A percentile compares a stretch with the other conserved stretches of the same genome.
These are phyloP conservation scores for Acanthochlamys bracteata DNA, from an alignment of 106 monocot species.

Conservation along the genomic window DNA sequence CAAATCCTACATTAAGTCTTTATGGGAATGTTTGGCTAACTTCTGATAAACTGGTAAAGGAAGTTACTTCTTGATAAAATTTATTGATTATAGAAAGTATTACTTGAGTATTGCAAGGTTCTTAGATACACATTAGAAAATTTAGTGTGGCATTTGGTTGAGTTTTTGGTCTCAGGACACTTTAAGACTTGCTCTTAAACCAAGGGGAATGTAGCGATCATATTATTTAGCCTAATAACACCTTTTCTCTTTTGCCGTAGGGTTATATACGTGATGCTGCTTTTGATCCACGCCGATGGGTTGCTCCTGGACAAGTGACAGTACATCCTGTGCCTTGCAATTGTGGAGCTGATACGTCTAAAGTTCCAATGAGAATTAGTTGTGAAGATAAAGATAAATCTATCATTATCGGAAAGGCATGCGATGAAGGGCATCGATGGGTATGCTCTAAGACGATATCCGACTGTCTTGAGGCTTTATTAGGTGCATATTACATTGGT, in stretches of 20 bases:
- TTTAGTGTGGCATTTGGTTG: too few species aligned
- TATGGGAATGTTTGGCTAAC: too few species aligned
- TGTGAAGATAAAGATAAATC: slow-evolving; percentile 29
- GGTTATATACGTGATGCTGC: slow-evolving; percentile 83
- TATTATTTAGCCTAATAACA: background rate
- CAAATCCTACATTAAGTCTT: too few species aligned
- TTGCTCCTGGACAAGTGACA: slow-evolving; percentile 71
- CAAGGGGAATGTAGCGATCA: too few species aligned
- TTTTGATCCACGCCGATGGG: slow-evolving; percentile 88
- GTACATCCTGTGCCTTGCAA: slow-evolving; percentile 53
- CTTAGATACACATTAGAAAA: too few species aligned
- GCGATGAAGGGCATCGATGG: slow-evolving; percentile 90
- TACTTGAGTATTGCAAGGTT: too few species aligned
- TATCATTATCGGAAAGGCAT: slow-evolving; percentile 63
- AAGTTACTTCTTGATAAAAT: too few species aligned
- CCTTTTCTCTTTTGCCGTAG: slow-evolving; percentile 21
- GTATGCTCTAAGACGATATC: slow-evolving; percentile 93
- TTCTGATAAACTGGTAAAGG: too few species aligned
- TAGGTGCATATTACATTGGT: slow-evolving; percentile 86
- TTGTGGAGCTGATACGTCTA: slow-evolving; percentile 27
- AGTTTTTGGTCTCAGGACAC: too few species aligned
- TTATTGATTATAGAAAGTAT: too few species aligned
- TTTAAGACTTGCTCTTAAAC: too few species aligned
- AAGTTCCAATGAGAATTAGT: slow-evolving; percentile 21
- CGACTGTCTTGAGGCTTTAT: slow-evolving; percentile 91